Evolutionary conservation across 192 early-diverging fungal species (phyloP), one percentile per base, ranked within the genome.

Genomic region (Coemansia nantahalensis): DNA sequence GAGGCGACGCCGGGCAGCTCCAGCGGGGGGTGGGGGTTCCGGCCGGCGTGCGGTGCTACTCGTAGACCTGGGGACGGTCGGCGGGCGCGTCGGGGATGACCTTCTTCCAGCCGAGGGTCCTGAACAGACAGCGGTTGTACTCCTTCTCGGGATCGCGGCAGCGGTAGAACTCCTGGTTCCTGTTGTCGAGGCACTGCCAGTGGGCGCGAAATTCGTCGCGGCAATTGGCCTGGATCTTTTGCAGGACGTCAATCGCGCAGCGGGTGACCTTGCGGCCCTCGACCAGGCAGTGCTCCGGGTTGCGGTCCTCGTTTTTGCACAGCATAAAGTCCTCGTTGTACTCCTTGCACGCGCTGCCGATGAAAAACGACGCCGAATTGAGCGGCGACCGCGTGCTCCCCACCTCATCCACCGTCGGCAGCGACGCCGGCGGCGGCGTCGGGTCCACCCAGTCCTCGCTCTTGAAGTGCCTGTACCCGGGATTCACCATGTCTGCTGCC

Each of bases 301-400:
- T 87, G 46, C 84, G 82, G 66, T 80, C 87, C 54, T 95, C 91
- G 59, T 84, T 81, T 79, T 96, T 98, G 83, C 95, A 98, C 33
- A 91, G 80, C 88, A 98, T 92, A 62, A 90, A 98, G 65, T 98
- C 95, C 56, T 95, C 91, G 59, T 85, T 90, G 80, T 89, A 95
- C 39, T 89, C 87, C 59, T 90, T 86, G 88, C 95, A 98, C 65
- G 83, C 82, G 32, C 79, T 63, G 26, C 89, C 91, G 62, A 96
- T 87, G 65, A 89, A 90, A 68, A 89, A 96, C n/a, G 93, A 80
- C 45, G 92, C 92, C 18, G 93, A 94, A 66, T 90, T 88, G 31
- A 98, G 77, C 13, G 94, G 91, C 16, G 94, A 94, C 13, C 92
- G 92, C 19, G 93, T 90, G 32, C 76, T 61, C n/a, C 95, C 93